A percentile compares a stretch with the other conserved stretches of the same genome.
Evolutionary conservation across 257 asterid species (phyloP).

Genomic region (Ehretia macrophylla): DNA sequence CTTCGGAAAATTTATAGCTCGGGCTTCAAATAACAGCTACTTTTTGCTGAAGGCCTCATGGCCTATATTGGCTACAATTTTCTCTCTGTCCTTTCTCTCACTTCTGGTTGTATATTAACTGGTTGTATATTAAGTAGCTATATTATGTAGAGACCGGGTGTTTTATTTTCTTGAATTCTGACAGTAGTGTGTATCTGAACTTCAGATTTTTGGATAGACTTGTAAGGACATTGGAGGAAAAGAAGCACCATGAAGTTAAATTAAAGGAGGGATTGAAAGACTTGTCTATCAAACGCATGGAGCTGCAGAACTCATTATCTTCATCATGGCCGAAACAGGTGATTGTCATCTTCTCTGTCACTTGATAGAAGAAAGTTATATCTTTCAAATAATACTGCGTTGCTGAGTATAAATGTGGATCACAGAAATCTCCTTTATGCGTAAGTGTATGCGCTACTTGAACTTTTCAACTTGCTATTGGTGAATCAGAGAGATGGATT

Average conservation of each 20-base stretch:
- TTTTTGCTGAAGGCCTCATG: no score
- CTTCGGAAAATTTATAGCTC: no score
- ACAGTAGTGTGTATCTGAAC: constrained; percentile 13
- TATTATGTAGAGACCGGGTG: constrained; percentile 2
- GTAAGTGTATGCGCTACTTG: background rate
- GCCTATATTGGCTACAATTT: background rate
- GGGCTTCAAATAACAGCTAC: no score
- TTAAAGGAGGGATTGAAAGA: constrained; percentile 79
- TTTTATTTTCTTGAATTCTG: constrained; percentile 1
- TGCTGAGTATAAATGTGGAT: background rate
- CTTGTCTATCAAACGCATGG: constrained; percentile 66
- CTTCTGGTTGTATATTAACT: background rate
- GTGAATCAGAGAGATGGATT: background rate
- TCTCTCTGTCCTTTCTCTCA: background rate
- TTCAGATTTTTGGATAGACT: constrained; percentile 88
- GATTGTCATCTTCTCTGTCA: constrained; percentile 9
- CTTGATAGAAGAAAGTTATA: background rate
- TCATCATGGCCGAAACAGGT: constrained; percentile 98
- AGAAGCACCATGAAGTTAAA: constrained; percentile 82
- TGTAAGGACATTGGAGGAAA: constrained; percentile 84
- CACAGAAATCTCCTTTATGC: no score
- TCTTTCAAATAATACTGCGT: background rate
- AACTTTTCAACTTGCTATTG: background rate
- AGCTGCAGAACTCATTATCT: constrained; percentile 87
- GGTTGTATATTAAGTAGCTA: background rate